phyloP scores from a whole-genome alignment of 208 protist species.

The Leishmania lainsoni region DNA sequence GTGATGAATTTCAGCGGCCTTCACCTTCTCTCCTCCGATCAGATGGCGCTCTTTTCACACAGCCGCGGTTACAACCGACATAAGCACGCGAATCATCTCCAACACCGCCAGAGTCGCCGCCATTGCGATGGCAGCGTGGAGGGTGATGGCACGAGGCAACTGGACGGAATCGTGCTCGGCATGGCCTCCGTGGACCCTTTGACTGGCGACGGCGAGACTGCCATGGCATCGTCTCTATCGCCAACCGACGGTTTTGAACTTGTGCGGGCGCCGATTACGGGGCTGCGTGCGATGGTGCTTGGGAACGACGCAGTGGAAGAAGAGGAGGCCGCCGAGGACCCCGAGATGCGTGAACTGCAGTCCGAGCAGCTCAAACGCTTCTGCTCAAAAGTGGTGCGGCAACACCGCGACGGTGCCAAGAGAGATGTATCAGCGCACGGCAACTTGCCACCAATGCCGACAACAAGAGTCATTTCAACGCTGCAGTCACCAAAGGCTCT shows the following conservation, averaged over 20 bases:
- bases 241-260: constrained; percentile 16
- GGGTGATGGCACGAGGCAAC: neutral
- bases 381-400: constrained; percentile 23
- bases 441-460: neutral
- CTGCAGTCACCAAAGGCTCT: neutral
- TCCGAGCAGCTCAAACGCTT: constrained; percentile 25
- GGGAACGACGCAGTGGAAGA: constrained; percentile 31
- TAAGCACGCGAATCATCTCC: constrained; percentile 1
- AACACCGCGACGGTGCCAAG: constrained; percentile 5
- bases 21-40: constrained; percentile 23
- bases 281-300: constrained; percentile 28
- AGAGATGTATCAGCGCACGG: neutral
- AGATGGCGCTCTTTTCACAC: constrained; percentile 6
- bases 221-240: neutral
- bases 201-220: neutral
- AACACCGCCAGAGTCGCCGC: neutral
- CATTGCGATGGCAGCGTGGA: neutral
- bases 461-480: neutral
- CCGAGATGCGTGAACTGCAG: constrained; percentile 20
- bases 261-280: constrained; percentile 27
- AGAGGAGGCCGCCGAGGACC: constrained; percentile 32
- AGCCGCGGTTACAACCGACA: neutral
- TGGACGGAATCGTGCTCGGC: constrained; percentile 6
- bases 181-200: neutral
- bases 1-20: neutral